phyloP scores from a whole-genome alignment of 2,329 filamentous ascomycete genomes.

The Purpureocillium takamizusanense region DNA sequence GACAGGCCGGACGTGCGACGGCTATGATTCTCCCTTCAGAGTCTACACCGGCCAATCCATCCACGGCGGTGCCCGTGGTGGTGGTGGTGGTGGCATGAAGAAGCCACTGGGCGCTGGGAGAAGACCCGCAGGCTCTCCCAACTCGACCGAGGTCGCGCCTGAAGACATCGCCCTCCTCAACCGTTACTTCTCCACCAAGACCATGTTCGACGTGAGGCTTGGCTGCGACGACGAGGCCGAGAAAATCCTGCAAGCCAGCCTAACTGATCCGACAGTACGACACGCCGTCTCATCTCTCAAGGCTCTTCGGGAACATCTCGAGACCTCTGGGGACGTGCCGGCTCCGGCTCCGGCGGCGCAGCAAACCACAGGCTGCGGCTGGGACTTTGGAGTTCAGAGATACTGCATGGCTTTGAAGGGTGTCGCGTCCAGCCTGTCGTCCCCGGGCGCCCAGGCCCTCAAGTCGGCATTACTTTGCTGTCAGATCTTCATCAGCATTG shows the following conservation, averaged over 20 bases:
- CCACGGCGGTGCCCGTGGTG: background rate
- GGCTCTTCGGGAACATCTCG: slow-evolving; percentile 28
- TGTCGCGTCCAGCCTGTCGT: slow-evolving; percentile 28
- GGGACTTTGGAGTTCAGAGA: slow-evolving; percentile 28
- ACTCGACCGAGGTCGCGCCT: slow-evolving; percentile 7
- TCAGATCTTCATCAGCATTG: slow-evolving; percentile 37
- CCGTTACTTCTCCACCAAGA: slow-evolving; percentile 32
- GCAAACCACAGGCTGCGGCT: slow-evolving; percentile 16
- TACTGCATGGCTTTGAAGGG: slow-evolving; percentile 31
- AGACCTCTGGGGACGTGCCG: slow-evolving; percentile 18
- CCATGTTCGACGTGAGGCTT: slow-evolving; percentile 27
- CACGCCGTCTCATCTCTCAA: slow-evolving; percentile 30
- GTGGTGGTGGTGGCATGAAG: too few species aligned
- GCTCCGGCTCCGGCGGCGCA: slow-evolving; percentile 14
- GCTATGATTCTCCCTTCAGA: slow-evolving; percentile 30
- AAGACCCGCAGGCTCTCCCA: slow-evolving; percentile 10
- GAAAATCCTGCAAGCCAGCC: slow-evolving; percentile 26
- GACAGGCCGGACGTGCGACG: slow-evolving; percentile 32
- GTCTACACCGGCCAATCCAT: slow-evolving; percentile 12
- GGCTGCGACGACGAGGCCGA: slow-evolving; percentile 28
- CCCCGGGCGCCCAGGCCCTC: slow-evolving; percentile 16
- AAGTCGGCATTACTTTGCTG: slow-evolving; percentile 35
- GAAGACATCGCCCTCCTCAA: slow-evolving; percentile 24
- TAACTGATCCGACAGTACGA: slow-evolving; percentile 23
- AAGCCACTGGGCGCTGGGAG: slow-evolving; percentile 7